Evolutionary conservation across 164 flowering plant genomes (phyloP).

Genomic region (Nelumbo lutea): DNA sequence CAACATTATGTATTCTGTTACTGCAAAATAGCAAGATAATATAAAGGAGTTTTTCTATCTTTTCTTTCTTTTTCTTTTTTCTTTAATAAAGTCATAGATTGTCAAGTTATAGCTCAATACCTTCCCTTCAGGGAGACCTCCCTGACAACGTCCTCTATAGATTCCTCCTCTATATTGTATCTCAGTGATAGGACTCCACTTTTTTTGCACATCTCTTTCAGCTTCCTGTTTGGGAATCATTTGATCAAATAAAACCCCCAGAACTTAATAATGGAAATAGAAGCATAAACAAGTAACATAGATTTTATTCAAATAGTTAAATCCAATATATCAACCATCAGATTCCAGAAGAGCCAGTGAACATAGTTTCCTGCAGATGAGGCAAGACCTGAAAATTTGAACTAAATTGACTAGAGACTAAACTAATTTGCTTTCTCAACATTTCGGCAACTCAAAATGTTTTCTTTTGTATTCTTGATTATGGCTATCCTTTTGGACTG

Average conservation of each 20-base stretch:
- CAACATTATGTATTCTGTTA: not conserved
- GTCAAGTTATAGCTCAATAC: conserved; percentile 25
- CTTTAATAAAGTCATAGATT: not conserved
- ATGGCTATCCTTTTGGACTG: too few species aligned
- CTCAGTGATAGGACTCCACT: conserved; percentile 73
- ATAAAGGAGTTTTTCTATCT: not conserved
- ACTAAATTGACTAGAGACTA: too few species aligned
- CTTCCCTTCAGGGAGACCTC: conserved; percentile 99
- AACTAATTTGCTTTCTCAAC: too few species aligned
- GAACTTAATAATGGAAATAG: too few species aligned
- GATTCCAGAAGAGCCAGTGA: not conserved
- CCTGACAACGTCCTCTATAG: conserved; percentile 77
- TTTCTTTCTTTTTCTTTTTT: not conserved
- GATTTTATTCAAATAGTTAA: not conserved
- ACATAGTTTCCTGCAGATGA: not conserved
- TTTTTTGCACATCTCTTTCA: conserved; percentile 70
- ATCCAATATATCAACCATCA: not conserved
- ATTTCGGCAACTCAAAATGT: too few species aligned
- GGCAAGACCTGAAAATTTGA: not conserved
- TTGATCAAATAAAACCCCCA: not conserved
- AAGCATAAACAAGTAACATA: not conserved
- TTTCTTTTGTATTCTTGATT: too few species aligned
- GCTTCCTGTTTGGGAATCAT: conserved; percentile 50
- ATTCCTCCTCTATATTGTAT: conserved; percentile 80
- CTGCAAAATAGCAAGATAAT: not conserved